Base-by-base conservation (phyloP, 371 early-diverging fungal species). In the Actinomucor elegans region DNA sequence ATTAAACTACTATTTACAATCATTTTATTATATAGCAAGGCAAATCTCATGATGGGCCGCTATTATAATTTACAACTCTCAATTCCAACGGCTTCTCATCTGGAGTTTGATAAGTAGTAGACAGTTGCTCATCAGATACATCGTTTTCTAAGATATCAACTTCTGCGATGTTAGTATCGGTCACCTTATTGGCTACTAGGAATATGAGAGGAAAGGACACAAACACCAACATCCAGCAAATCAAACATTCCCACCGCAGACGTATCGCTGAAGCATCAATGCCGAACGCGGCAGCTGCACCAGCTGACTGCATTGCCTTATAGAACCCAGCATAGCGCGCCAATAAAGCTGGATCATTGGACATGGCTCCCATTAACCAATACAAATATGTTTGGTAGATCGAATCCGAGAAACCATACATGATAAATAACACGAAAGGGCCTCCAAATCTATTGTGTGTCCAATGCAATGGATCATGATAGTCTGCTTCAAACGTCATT, bases 361-460 rank as follows among this genome's bases (percentile, higher is more conserved):
- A 77, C 47, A 88, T 76, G 34, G 90, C 81, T 10, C 91, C 90
- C 77, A 90, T 87, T 26, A 91, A 57, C 90, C 90, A 90, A 76
- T 89, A 88, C 33, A 84, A 75, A 57, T 81, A 82, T 26, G 79
- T 75, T 69, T 90, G 90, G 64, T 80, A 85, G 52, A 88, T 63
- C 18, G 90, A 83, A 68, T 89, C 91, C 21, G 65, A 61, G 7
- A 86, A 52, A 12, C 91, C 91, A 56, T 85, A 87, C 29, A 77
- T 9, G 44, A 87, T 53, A 64, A 83, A 90, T 17, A 91, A 69
- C 23, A 85, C 64, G 54, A 89, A 80, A 1, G 85, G 77, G 9
- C 81, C 81, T n/a, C 71, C 74, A 41, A 72, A 79, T 27, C 67
- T 37, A 10, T 26, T 21, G 27, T 60, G 56, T 17, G 46, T 58